Base-by-base conservation (phyloP, 1,284 basidiomycete species). In the Rhodotorula sp. region DNA sequence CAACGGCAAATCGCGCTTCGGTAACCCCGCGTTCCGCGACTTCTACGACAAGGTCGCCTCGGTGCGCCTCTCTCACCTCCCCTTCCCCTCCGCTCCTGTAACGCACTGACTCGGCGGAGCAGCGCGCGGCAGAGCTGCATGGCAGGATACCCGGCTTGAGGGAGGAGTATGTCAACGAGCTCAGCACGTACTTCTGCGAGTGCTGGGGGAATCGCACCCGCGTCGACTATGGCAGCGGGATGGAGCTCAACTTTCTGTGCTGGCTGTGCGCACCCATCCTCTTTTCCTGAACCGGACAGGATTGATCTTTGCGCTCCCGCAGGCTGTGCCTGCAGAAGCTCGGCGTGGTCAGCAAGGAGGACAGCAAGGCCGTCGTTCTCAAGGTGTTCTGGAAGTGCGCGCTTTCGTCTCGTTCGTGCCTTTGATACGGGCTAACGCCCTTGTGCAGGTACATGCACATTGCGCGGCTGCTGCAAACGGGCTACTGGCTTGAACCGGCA, bases 161-260 rank as follows among this genome's bases (percentile, higher is more conserved):
- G 0, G 65, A 79, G 4, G 87, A 86, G 12, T 86, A 88, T 1
- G 84, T 88, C 2, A 79, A 82, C 5, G 94, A 96, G 79, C 80
- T 95, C 17, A 86, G 88, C 7, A 85, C 85, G 1, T 99, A 99
- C 82, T 91, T 99, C 77, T 84, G 86, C 58, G 91, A 97, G 80
- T 83, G 89, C 34, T 99, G 94, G 95, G 96, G 96, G 1, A 97
- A 92, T 81, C 85, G 90, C 51, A 88, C 90, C 66, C 85, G 96
- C 10, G 95, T 99, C 72, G 97, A 99, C 82, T 99, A 99, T 82
- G 96, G 97, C 17, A 97, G 94, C 79, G 96, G 96, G 3, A 98
- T 98, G 94, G 97, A 99, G 81, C 86, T 99, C 70, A 97, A 98
- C 83, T 99, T 98, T 80, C 77, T 97, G 21, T 97, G 93, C 79